Conservation (phyloP, 768 basidiomycete genomes). For the Russula griseocarnosa region DNA sequence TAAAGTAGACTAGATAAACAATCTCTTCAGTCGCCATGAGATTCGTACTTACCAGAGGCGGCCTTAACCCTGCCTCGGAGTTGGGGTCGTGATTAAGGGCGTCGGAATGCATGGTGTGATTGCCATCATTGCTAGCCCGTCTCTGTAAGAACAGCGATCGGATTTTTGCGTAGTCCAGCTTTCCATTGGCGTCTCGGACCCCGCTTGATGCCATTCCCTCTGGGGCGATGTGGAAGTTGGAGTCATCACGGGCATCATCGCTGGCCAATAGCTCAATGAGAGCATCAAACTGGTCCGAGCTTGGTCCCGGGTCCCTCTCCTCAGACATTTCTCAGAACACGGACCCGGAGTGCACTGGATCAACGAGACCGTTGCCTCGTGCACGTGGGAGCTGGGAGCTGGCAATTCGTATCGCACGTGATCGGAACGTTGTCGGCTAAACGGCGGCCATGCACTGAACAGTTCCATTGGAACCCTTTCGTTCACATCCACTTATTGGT, state of each 20-base stretch:
- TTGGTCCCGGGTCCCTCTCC: not conserved
- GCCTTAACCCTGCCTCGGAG: not conserved
- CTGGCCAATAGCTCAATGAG: conserved; percentile 29
- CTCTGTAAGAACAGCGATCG: conserved; percentile 23
- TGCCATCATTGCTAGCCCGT: not conserved
- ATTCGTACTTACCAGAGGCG: conserved; percentile 10
- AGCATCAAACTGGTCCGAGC: conserved; percentile 26
- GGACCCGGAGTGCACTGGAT: too few relatives aligned
- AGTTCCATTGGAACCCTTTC: not conserved
- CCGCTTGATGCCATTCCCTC: conserved; percentile 13
- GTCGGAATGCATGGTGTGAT: not conserved
- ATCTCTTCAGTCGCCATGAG: not conserved
- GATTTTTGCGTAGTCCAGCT: conserved; percentile 28
- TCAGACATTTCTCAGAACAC: conserved; percentile 3
- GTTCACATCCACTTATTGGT: not conserved
- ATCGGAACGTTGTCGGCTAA: not conserved
- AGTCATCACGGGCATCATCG: conserved; percentile 22
- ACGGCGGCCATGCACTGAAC: not conserved
- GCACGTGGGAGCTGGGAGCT: too few relatives aligned
- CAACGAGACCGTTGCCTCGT: not conserved
- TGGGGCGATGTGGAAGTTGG: conserved; percentile 15
- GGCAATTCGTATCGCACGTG: not conserved
- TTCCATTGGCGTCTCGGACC: conserved; percentile 23
- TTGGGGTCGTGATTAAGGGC: not conserved
- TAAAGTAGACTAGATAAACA: not conserved